phyloP scores from a whole-genome alignment of 192 early-diverging fungal species.

The Backusella parvicylindrica region DNA sequence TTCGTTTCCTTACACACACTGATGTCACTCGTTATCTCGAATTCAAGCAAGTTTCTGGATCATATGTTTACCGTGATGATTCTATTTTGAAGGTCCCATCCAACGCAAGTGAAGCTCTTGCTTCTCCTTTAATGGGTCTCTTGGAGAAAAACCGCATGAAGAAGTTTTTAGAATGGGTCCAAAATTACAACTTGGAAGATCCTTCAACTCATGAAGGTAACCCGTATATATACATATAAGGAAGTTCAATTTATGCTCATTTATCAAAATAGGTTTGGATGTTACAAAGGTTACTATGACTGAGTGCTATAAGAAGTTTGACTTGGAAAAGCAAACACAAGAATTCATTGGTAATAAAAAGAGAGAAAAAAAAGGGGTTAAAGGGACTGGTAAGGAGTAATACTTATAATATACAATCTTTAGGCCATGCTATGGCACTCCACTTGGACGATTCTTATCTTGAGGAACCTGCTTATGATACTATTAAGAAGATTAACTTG shows the following conservation, averaged over 20 bases:
- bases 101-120: conserved; percentile 82
- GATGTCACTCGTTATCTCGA: conserved; percentile 98
- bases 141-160: conserved; percentile 92
- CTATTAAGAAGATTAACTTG: conserved; percentile 86
- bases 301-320: conserved; percentile 87
- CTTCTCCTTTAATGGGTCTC: conserved; percentile 84
- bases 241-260: neutral
- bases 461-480: conserved; percentile 71
- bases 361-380: neutral
- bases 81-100: conserved; percentile 95
- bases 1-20: conserved; percentile 95
- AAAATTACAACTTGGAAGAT: conserved; percentile 85
- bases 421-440: conserved; percentile 94
- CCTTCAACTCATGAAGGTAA: conserved; percentile 69
- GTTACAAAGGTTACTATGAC: conserved; percentile 72
- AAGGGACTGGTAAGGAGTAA: neutral
- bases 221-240: neutral
- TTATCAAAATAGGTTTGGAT: conserved; percentile 50
- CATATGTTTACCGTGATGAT: conserved; percentile 87
- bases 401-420: neutral
- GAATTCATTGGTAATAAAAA: conserved; percentile 70
- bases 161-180: conserved; percentile 95
- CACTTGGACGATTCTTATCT: conserved; percentile 88
- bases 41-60: conserved; percentile 94
- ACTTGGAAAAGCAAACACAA: conserved; percentile 90